Conservation (phyloP, 495 filamentous ascomycete genomes). For the Melanomma pulvis-pyrius region DNA sequence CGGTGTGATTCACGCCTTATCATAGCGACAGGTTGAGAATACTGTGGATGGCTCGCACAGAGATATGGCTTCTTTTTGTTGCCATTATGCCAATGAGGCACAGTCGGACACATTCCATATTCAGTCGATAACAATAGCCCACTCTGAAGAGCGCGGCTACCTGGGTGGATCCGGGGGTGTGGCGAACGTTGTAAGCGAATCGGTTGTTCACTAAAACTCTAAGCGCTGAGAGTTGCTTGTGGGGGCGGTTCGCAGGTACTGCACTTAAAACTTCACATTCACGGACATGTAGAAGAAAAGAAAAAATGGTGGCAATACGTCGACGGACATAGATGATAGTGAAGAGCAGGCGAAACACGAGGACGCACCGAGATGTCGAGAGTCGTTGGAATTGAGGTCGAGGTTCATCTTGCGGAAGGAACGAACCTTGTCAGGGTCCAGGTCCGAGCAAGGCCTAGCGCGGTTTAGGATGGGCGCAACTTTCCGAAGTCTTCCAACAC, state of each 20-base stretch:
- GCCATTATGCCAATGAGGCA: neutral
- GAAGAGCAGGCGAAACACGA: neutral
- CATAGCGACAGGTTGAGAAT: neutral
- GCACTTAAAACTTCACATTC: neutral
- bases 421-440: no score
- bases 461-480: no score
- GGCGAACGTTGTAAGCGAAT: constrained; percentile 1
- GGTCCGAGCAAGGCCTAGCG: no score
- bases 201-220: constrained; percentile 1
- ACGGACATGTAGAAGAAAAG: neutral
- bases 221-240: neutral
- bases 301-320: neutral
- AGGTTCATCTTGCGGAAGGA: no score
- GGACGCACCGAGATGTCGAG: no score
- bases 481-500: no score
- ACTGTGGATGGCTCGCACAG: neutral
- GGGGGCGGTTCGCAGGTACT: neutral
- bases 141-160: constrained; percentile 7
- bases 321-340: neutral
- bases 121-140: neutral
- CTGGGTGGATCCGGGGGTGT: neutral
- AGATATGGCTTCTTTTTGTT: neutral
- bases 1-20: neutral
- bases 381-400: no score
- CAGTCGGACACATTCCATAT: neutral